phyloP scores from a whole-genome alignment of 768 basidiomycete species.

The Tulasnella sp. region DNA sequence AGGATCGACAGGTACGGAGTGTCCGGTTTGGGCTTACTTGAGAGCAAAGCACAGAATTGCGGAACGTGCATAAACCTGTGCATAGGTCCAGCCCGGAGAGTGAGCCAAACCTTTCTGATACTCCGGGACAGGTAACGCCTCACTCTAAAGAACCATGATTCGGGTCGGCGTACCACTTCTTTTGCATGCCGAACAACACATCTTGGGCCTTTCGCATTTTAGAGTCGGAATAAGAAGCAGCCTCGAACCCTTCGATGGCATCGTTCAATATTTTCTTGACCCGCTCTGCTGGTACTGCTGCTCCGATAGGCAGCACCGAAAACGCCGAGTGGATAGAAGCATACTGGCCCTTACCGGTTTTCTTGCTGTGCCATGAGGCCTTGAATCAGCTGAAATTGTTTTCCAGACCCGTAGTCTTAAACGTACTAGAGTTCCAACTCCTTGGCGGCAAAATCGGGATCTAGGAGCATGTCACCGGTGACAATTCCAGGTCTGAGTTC shows the following conservation, averaged over 20 bases:
- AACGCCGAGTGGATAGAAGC: constrained; percentile 30
- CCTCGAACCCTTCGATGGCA: neutral
- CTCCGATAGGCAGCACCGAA: constrained; percentile 23
- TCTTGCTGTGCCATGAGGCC: neutral
- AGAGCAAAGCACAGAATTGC: constrained; percentile 7
- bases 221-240: neutral
- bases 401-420: neutral
- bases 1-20: constrained; percentile 28
- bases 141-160: constrained; percentile 19
- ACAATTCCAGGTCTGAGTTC: constrained; percentile 24
- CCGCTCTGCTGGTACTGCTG: neutral
- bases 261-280: neutral
- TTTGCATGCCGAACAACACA: constrained; percentile 2
- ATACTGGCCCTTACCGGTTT: constrained; percentile 23
- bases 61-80: constrained; percentile 29
- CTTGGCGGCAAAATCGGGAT: constrained; percentile 20
- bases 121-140: neutral
- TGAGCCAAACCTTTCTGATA: neutral
- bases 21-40: constrained; percentile 4
- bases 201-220: neutral
- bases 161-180: constrained; percentile 27
- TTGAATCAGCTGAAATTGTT: neutral
- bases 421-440: constrained; percentile 27
- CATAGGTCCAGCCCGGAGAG: neutral
- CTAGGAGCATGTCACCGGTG: constrained; percentile 26